Base-by-base conservation (phyloP, 2,329 filamentous ascomycete genomes). In the Ophiosphaerella herpotricha region DNA sequence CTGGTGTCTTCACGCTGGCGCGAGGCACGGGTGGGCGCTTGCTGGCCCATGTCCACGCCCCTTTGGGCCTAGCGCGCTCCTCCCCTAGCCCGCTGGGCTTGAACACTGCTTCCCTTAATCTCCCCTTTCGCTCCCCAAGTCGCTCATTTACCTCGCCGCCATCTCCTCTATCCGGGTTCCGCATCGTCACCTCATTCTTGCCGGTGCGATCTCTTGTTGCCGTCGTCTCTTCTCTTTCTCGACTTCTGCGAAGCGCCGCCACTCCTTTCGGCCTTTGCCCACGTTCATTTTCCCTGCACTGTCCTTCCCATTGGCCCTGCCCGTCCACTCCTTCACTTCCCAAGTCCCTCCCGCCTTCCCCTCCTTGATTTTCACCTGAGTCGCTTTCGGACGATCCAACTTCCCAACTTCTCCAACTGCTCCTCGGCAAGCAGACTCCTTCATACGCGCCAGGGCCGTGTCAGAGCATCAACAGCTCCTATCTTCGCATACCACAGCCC, bases 211-310 rank as follows among this genome's bases (percentile, higher is more conserved):
- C 68, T 68, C 63, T 21, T 61, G 61, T 58, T 61, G 61, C 57
- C 56, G 63, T 64, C 57, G 55, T 72, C 69, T 60, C 63, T 70
- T 73, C 45, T 73, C 61, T 53, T 64, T 64, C 56, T 69, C 66
- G 64, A 62, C 64, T 74, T 71, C 70, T 72, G 68, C 65, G 66
- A 72, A 70, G 63, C 67, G 70, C 69, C 65, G 70, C 70, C 71
- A 73, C 69, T 74, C 71, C 70, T 74, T 74, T 71, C 69, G 67
- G 71, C 67, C 67, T 69, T 72, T 67, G 68, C 68, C 63, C 67
- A 73, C 70, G 60, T 73, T 73, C 69, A 52, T 73, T 71, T 63
- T 29, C 26, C 18, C 59, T 48, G 51, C 52, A 50, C 57, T 49
- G 50, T 53, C 55, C 55, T 60, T 60, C 63, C 46, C 50, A 29